A percentile compares a stretch with the other conserved stretches of the same genome.
Conservation (phyloP, 345 rosid genomes). For the Physaria fendleri region DNA sequence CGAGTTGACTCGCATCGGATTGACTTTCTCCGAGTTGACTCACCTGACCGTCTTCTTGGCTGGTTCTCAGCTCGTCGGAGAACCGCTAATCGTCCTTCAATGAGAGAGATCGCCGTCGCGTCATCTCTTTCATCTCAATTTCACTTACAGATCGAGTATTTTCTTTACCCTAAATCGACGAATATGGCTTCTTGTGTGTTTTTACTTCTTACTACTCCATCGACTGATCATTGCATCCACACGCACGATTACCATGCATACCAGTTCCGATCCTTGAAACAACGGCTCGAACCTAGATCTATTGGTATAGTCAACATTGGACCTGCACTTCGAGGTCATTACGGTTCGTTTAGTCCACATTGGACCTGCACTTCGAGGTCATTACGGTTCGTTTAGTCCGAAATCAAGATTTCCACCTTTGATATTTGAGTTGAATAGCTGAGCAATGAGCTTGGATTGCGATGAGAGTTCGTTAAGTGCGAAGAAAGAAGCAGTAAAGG, state of each 20-base stretch:
- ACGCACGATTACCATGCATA: conserved; percentile 79
- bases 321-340: conserved; percentile 70
- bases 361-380: conserved; percentile 46
- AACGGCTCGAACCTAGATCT: conserved; percentile 47
- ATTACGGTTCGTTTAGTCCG: no score
- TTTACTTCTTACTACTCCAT: conserved; percentile 64
- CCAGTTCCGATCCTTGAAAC: conserved; percentile 39
- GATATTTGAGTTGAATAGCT: no score
- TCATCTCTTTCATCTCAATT: conserved; percentile 43
- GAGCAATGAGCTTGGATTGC: conserved; percentile 52
- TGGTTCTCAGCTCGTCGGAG: conserved; percentile 83
- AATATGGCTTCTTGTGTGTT: conserved; percentile 49
- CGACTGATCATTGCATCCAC: conserved; percentile 51
- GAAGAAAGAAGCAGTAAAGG: conserved; percentile 35
- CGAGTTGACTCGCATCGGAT: conserved; percentile 45
- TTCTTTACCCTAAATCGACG: conserved; percentile 23
- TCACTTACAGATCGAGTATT: conserved; percentile 34
- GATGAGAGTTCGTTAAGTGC: conserved; percentile 36
- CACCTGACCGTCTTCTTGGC: conserved; percentile 46
- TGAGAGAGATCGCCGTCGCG: conserved; percentile 65
- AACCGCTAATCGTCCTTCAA: conserved; percentile 61
- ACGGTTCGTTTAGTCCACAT: conserved; percentile 57
- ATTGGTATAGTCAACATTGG: conserved; percentile 73
- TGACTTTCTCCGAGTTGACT: conserved; percentile 27
- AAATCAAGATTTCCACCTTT: no score